A percentile compares a stretch with the other conserved stretches of the same genome.
Evolutionary conservation across 2,329 filamentous ascomycete genomes (phyloP).

Genomic region (Pseudonectria buxi): DNA sequence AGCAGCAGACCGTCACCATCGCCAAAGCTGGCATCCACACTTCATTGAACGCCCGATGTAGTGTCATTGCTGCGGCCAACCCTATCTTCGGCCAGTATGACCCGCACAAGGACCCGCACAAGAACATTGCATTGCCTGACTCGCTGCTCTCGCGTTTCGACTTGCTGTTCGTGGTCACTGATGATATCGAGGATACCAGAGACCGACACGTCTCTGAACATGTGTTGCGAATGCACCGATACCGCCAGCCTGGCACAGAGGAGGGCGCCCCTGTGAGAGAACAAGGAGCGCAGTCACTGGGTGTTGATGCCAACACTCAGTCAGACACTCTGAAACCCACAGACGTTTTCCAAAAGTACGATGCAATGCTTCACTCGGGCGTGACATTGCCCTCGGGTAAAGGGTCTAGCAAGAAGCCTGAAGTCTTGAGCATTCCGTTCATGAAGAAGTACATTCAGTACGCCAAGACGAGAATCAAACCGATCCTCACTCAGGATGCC

Average conservation of each 20-base stretch:
- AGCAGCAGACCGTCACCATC: conserved; percentile 98
- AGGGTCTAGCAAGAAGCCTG: conserved; percentile 67
- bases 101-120: conserved; percentile 95
- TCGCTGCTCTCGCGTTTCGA: conserved; percentile 97
- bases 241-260: conserved; percentile 85
- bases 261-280: conserved; percentile 93
- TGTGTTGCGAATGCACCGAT: conserved; percentile 93
- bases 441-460: conserved; percentile 99
- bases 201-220: conserved; percentile 93
- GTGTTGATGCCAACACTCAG: conserved; percentile 77
- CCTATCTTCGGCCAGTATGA: conserved; percentile 98
- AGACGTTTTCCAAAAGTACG: conserved; percentile 93
- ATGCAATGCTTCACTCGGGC: conserved; percentile 90
- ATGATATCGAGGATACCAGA: conserved; percentile 91
- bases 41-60: conserved; percentile 91
- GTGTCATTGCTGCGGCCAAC: conserved; percentile 92
- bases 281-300: conserved; percentile 73
- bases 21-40: conserved; percentile 98
- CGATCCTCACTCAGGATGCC: conserved; percentile 81
- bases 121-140: conserved; percentile 95
- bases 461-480: conserved; percentile 85
- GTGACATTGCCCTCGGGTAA: conserved; percentile 71
- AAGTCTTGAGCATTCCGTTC: conserved; percentile 92
- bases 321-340: conserved; percentile 67
- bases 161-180: conserved; percentile 93